Conservation (phyloP, 1,284 basidiomycete species). For the Polyporus tsugae region DNA sequence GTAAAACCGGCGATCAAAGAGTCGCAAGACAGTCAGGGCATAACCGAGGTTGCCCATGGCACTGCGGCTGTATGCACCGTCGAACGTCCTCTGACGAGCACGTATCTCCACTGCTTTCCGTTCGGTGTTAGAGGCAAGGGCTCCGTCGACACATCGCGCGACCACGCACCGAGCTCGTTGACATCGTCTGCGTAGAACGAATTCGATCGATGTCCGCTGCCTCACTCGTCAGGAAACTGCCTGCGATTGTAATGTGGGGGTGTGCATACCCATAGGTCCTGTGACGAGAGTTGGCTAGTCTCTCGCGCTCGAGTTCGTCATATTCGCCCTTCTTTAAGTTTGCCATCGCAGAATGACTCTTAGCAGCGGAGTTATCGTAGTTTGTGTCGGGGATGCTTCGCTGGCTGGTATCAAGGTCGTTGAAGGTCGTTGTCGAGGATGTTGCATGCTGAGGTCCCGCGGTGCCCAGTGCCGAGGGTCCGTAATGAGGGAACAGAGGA, state of each 20-base stretch:
- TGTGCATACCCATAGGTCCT: background rate
- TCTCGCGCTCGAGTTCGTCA: background rate
- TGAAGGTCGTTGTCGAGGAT: background rate
- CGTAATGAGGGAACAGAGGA: background rate
- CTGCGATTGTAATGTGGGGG: background rate
- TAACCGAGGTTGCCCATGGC: conserved; percentile 81
- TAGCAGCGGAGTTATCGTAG: background rate
- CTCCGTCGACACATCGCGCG: background rate
- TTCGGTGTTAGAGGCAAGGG: background rate
- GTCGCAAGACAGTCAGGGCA: conserved; percentile 74
- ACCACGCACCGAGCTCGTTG: conserved; percentile 56
- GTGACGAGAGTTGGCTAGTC: background rate
- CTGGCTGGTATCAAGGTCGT: background rate
- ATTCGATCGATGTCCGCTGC: conserved; percentile 65
- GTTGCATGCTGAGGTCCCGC: background rate
- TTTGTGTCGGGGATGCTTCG: background rate
- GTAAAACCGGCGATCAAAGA: conserved; percentile 79
- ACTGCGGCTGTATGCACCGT: conserved; percentile 82
- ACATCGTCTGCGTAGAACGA: conserved; percentile 68
- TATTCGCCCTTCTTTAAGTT: background rate
- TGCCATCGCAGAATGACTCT: background rate
- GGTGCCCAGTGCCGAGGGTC: background rate
- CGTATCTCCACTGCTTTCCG: conserved; percentile 64
- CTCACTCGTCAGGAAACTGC: background rate
- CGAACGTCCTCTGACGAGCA: conserved; percentile 81